A percentile compares a stretch with the other conserved stretches of the same genome.
Evolutionary conservation across 148 eudicot genomes (phyloP).

Genomic region (Pharnaceum exiguum): DNA sequence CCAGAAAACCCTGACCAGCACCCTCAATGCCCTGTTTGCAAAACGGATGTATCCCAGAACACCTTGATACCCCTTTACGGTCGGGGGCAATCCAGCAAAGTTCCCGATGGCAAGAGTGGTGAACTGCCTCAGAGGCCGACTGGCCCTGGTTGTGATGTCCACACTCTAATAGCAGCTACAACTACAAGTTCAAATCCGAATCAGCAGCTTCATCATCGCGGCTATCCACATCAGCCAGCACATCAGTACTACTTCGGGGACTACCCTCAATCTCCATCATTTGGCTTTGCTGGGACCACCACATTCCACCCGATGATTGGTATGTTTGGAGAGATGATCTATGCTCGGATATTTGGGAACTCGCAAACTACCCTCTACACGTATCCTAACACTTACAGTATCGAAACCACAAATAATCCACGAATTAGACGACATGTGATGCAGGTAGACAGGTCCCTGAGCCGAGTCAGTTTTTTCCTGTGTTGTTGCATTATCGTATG

Average conservation of each 20-base stretch:
- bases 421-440: slow-evolving; percentile 43
- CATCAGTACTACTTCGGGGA: slow-evolving; percentile 15
- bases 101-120: slow-evolving; percentile 21
- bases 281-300: slow-evolving; percentile 32
- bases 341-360: slow-evolving; percentile 54
- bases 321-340: slow-evolving; percentile 72
- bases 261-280: slow-evolving; percentile 14
- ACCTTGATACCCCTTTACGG: slow-evolving; percentile 75
- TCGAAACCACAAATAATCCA: slow-evolving; percentile 26
- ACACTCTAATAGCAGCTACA: slow-evolving; percentile 6
- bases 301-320: slow-evolving; percentile 37
- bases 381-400: slow-evolving; percentile 38
- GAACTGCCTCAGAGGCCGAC: slow-evolving; percentile 50
- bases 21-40: slow-evolving; percentile 87
- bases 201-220: slow-evolving; percentile 23
- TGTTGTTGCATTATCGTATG: slow-evolving; percentile 52
- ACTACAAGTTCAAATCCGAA: slow-evolving; percentile 18
- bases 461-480: slow-evolving; percentile 61
- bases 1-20: slow-evolving; percentile 26
- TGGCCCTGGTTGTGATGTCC: slow-evolving; percentile 33
- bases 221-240: slow-evolving; percentile 12
- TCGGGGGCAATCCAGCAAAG: slow-evolving; percentile 36
- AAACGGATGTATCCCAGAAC: slow-evolving; percentile 45
- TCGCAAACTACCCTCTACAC: slow-evolving; percentile 30
- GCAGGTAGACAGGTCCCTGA: slow-evolving; percentile 50